Evolutionary conservation across 768 basidiomycete genomes (phyloP), one percentile per base, ranked within the genome.

Genomic region (Phylloporus arenicola): DNA sequence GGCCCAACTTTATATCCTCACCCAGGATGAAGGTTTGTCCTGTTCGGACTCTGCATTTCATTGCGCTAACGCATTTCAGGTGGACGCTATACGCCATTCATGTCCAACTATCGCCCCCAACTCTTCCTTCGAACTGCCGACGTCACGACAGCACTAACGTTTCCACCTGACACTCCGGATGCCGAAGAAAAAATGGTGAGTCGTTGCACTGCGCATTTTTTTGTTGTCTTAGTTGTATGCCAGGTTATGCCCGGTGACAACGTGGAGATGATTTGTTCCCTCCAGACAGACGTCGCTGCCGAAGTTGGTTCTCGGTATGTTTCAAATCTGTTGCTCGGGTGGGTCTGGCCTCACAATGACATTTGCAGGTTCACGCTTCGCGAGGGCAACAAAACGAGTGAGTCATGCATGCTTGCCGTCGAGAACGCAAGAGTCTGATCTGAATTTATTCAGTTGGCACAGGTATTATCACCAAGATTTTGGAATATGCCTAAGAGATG

Each of bases 241-340:
- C 59, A 88, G 84, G 84, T 97, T 58, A 94, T 96, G 91, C 95
- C 95, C 43, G 95, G 95, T 54, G 95, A 98, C 74, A 95, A 95
- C 62, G 85, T 98, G 47, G 93, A 96, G 71, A 84, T 98, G 76
- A 76, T 90, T 48, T 91, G 89, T 65, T 74, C 80, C 24, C 79
- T 97, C 33, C 78, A 85, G 22, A 83, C 84, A 60, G 91, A 94
- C 63, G 84, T 96, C 54, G 92, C 92, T 20, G 79, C 88, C 38
- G 95, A 97, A 70, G 78, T 83, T 55, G 92, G 95, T 46, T 84
- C 86, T 52, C 82, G 93, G 83, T 75, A 58, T n/a, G 69, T 62
- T 40, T 30, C 10, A 12, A 14, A 10, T 37, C 19, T 24, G 33
- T 34, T 16, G 22, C n/a, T 27, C 29, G 2, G 20, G 29, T 40